These are phyloP conservation scores for Boechera retrofracta DNA, from an alignment of 345 rosid genomes.

Conservation along the genomic window DNA sequence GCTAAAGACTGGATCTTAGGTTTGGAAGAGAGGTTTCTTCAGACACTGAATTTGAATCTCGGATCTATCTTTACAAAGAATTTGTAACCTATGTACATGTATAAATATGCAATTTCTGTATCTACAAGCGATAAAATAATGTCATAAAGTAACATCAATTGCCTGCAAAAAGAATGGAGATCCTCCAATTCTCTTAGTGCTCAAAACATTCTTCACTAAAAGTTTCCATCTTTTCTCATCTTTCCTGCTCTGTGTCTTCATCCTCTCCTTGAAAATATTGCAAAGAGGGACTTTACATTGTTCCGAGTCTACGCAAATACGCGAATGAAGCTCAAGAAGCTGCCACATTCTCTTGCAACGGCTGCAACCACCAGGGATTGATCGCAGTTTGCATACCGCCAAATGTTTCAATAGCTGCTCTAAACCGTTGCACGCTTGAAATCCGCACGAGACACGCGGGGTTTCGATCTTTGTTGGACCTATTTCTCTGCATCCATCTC, in stretches of 20 bases:
- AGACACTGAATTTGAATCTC: background rate
- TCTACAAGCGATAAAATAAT: conserved; percentile 6
- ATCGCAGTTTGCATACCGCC: conserved; percentile 69
- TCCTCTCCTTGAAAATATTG: conserved; percentile 72
- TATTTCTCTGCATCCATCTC: conserved; percentile 87
- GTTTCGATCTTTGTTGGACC: conserved; percentile 75
- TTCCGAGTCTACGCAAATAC: conserved; percentile 67
- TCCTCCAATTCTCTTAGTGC: conserved; percentile 62
- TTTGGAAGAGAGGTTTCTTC: background rate
- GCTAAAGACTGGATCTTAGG: background rate
- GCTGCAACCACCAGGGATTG: conserved; percentile 74
- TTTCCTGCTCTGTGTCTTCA: conserved; percentile 70
- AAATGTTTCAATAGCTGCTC: conserved; percentile 80
- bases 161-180: conserved; percentile 58
- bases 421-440: conserved; percentile 75
- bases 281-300: conserved; percentile 82
- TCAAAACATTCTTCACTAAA: conserved; percentile 69
- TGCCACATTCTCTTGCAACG: conserved; percentile 97
- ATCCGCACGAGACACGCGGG: conserved; percentile 58
- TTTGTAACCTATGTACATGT: conserved; percentile 25
- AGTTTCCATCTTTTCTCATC: conserved; percentile 77
- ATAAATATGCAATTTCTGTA: conserved; percentile 21
- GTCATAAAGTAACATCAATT: conserved; percentile 38
- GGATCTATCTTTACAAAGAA: conserved; percentile 21
- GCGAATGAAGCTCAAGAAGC: conserved; percentile 78